Conservation (phyloP, 257 asterid genomes). For the Solanum gracilifrons region DNA sequence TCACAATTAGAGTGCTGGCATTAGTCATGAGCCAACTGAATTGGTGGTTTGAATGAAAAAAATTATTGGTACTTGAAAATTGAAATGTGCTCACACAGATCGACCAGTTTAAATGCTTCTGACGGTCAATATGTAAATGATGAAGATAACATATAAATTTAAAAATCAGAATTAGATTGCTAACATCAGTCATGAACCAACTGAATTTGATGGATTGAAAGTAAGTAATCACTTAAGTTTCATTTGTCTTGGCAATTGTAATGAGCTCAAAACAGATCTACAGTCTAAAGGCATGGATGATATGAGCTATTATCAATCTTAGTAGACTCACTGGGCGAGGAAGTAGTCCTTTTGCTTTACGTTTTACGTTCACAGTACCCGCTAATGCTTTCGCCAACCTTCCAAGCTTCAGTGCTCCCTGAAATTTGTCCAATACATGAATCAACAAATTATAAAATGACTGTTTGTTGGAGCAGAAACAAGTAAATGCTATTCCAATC, state of each 20-base stretch:
- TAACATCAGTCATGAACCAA: neutral
- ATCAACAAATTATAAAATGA: neutral
- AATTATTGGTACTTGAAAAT: neutral
- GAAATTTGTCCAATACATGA: conserved; percentile 8
- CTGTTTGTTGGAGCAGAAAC: neutral
- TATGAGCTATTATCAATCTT: neutral
- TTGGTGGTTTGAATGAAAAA: neutral
- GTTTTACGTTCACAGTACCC: conserved; percentile 70
- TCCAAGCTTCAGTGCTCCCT: conserved; percentile 78
- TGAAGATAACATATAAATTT: neutral
- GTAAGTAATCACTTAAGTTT: neutral
- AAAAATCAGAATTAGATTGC: neutral
- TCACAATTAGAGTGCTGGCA: neutral
- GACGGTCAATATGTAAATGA: neutral
- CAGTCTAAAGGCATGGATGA: neutral
- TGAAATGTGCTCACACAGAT: neutral
- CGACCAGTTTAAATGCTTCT: neutral
- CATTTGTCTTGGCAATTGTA: neutral
- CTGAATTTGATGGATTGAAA: neutral
- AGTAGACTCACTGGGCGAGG: conserved; percentile 84
- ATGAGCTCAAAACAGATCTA: neutral
- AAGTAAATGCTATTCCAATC: neutral
- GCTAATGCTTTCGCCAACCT: conserved; percentile 81
- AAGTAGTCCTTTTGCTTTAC: conserved; percentile 75
- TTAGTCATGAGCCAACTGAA: neutral